Conservation (phyloP, 768 basidiomycete species). For the Tubosaeta sp. region DNA sequence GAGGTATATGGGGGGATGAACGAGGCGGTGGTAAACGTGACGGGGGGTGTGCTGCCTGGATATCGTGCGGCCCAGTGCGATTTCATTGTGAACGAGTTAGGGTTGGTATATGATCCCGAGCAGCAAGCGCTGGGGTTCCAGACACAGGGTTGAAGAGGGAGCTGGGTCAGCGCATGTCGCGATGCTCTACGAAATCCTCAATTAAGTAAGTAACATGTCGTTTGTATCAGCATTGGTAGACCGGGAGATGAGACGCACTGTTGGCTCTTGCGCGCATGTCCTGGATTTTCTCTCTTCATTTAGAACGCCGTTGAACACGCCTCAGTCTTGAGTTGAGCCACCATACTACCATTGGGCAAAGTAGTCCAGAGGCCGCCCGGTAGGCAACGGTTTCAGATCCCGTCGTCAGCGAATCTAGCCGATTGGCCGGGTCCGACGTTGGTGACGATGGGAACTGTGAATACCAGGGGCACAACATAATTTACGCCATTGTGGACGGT, state of each 20-base stretch:
- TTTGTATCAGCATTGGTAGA: not conserved
- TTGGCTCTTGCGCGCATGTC: not conserved
- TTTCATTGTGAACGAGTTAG: conserved; percentile 12
- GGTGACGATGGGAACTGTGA: not conserved
- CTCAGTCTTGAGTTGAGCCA: too few species aligned
- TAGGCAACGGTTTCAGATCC: too few species aligned
- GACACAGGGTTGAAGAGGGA: not conserved
- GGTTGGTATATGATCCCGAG: conserved; percentile 9
- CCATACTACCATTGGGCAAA: too few species aligned
- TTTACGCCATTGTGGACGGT: not conserved
- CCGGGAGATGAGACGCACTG: not conserved
- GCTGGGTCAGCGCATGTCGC: not conserved
- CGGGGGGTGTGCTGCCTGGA: conserved; percentile 2
- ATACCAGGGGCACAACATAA: not conserved
- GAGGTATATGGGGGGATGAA: conserved; percentile 8
- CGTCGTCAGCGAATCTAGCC: too few species aligned
- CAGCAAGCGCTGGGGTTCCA: not conserved
- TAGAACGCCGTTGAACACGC: too few species aligned
- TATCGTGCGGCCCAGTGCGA: conserved; percentile 13
- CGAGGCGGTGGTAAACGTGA: conserved; percentile 9
- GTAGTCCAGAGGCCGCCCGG: too few species aligned
- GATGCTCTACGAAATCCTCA: not conserved
- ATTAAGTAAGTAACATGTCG: not conserved
- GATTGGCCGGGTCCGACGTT: not conserved
- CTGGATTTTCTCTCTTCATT: too few species aligned